Evolutionary conservation across 2,329 filamentous ascomycete genomes (phyloP), one percentile per base, ranked within the genome.

Genomic region (Elsinoe ampelina): DNA sequence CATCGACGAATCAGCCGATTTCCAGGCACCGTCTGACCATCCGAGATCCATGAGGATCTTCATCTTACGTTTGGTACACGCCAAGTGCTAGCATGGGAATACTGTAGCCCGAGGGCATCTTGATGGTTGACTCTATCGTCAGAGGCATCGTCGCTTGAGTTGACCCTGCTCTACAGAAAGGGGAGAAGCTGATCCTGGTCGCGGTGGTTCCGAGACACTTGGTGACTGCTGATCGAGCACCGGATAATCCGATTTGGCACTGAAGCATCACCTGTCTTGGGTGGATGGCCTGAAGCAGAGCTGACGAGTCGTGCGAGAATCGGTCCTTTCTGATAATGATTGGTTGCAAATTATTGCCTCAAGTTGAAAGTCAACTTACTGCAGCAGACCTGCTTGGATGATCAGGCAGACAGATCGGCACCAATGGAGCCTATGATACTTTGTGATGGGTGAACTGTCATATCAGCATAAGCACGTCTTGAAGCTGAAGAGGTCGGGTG

Each of bases 81-180:
- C 66, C 81, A 65, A 77, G 84, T 32, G 81, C 82, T 1, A 85
- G 69, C 6, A 77, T 62, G 7, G 82, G 82, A 41, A 85, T 84
- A 15, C 82, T 77, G 66, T 82, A 76, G 39, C 82, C 81, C 13
- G 81, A 83, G 55, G 78, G 77, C 70, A 84, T 65, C 55, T 71
- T 74, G 52, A 80, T 73, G 26, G 73, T 80, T 8, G 72, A 70
- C 59, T 73, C 54, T 26, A 39, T 52, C 19, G 48, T 52, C 32
- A 52, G 48, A 34, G 48, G 32, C 48, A 52, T 52, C 32, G 6
- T 52, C 19, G 35, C 35, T 36, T 35, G 48, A 52, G 19, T 34
- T 50, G 45, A 35, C 26, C 26, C 10, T 20, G 45, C 26, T 34
- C 26, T 35, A 17, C 12, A 11, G 30, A 35, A 35, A 13, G 12